Conservation (phyloP, 2,329 filamentous ascomycete species). For the Colletotrichum abscissum region DNA sequence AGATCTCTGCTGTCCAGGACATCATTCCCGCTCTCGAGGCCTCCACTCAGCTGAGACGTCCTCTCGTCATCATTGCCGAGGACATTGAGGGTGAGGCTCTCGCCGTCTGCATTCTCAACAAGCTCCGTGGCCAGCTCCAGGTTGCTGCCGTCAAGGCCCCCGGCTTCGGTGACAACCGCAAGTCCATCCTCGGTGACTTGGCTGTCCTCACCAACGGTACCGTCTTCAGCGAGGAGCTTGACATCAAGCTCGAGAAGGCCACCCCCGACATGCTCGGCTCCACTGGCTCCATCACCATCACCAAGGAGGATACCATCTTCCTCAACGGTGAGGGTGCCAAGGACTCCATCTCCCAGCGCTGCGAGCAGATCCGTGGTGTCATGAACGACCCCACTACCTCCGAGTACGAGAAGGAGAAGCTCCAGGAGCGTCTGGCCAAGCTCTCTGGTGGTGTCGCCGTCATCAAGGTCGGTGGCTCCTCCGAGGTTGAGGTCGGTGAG, state of each 20-base stretch:
- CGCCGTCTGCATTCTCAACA: slow-evolving; percentile 99
- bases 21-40: slow-evolving; percentile 98
- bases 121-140: slow-evolving; percentile 99
- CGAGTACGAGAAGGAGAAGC: slow-evolving; percentile 99
- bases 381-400: slow-evolving; percentile 94
- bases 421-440: slow-evolving; percentile 99
- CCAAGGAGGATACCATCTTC: slow-evolving; percentile 99
- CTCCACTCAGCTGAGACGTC: slow-evolving; percentile 93
- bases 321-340: slow-evolving; percentile 97
- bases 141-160: slow-evolving; percentile 98
- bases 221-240: slow-evolving; percentile 98
- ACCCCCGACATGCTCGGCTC: slow-evolving; percentile 96
- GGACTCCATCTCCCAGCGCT: slow-evolving; percentile 92
- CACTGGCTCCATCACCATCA: slow-evolving; percentile 98
- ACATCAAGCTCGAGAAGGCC: slow-evolving; percentile 99
- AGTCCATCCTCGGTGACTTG: slow-evolving; percentile 98
- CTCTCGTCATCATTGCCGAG: slow-evolving; percentile 98
- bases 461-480: slow-evolving; percentile 98
- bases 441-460: slow-evolving; percentile 98
- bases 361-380: slow-evolving; percentile 98
- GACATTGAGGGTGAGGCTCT: slow-evolving; percentile 99
- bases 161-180: slow-evolving; percentile 99
- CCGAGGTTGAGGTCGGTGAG: slow-evolving; percentile 98
- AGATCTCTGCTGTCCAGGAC: slow-evolving; percentile 99
- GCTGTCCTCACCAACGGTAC: slow-evolving; percentile 95